Evolutionary conservation across 2,329 filamentous ascomycete genomes (phyloP).

Genomic region (Colletotrichum abscissum): DNA sequence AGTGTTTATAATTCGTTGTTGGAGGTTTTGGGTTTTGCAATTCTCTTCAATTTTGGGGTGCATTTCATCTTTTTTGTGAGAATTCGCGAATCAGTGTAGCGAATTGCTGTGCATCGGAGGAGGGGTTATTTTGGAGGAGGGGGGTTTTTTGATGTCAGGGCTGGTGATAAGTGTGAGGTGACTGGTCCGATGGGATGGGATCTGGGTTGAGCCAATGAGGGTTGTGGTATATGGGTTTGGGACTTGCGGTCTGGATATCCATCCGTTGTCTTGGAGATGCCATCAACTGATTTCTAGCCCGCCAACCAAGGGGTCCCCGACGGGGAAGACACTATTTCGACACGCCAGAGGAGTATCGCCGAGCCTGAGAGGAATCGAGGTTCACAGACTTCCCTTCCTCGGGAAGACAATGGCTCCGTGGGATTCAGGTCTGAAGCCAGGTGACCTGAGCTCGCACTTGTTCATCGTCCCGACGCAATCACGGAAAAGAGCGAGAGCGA

Average conservation of each 20-base stretch:
- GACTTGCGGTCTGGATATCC: neutral
- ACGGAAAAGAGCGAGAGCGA: neutral
- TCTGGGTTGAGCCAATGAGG: neutral
- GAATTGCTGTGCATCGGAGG: neutral
- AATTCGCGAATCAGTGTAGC: slow-evolving; percentile 18
- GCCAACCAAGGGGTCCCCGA: neutral
- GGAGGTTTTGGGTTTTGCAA: neutral
- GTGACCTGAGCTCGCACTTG: neutral
- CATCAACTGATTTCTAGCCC: neutral
- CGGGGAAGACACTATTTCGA: neutral
- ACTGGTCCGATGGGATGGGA: neutral
- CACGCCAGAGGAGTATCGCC: neutral
- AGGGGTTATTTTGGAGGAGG: neutral
- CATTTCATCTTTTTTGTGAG: neutral
- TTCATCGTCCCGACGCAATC: neutral
- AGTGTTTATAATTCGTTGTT: neutral
- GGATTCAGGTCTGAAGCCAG: neutral
- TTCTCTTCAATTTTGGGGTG: neutral
- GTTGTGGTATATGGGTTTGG: neutral
- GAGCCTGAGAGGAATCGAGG: no score
- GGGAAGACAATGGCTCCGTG: neutral
- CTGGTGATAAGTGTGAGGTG: neutral
- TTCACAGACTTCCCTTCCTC: neutral
- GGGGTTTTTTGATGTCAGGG: neutral
- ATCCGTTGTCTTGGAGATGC: neutral